Conservation (phyloP, 805 yeast genomes). For the Nakazawaea populi region DNA sequence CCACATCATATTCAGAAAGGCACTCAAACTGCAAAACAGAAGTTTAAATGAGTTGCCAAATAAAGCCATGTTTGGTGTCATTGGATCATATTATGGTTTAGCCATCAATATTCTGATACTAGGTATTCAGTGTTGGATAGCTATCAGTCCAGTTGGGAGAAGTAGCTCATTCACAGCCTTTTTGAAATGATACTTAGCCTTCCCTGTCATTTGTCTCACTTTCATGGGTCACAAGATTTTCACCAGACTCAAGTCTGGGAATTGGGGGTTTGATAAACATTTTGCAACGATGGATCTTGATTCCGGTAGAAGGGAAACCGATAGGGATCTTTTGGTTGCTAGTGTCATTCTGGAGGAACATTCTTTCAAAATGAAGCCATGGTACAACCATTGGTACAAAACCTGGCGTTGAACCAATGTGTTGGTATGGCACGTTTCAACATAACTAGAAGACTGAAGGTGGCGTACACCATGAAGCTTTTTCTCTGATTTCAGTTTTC, state of each 20-base stretch:
- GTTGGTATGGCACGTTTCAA: not conserved
- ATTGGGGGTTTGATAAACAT: slow-evolving; percentile 7
- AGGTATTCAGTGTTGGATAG: slow-evolving; percentile 42
- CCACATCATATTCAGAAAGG: slow-evolving; percentile 39
- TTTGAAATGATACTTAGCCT: slow-evolving; percentile 41
- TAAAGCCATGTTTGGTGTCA: slow-evolving; percentile 34
- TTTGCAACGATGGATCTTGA: slow-evolving; percentile 4
- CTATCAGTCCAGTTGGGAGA: slow-evolving; percentile 33
- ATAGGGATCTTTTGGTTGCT: not conserved
- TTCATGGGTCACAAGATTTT: slow-evolving; percentile 37
- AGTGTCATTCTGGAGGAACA: slow-evolving; percentile 1
- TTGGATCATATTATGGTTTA: slow-evolving; percentile 35
- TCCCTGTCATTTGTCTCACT: slow-evolving; percentile 35
- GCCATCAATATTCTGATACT: slow-evolving; percentile 30
- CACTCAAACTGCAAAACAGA: slow-evolving; percentile 36
- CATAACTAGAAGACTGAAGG: too few species aligned
- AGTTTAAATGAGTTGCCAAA: slow-evolving; percentile 34
- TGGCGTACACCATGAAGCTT: too few species aligned
- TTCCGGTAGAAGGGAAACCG: slow-evolving; percentile 7
- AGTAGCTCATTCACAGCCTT: slow-evolving; percentile 29
- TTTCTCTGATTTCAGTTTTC: too few species aligned
- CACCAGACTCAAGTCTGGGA: not conserved
- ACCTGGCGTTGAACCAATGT: not conserved
- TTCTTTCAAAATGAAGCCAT: not conserved
- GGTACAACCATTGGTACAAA: slow-evolving; percentile 1